Percentiles rank a stretch among this genome's conserved stretches.
Evolutionary conservation across 306 rosid species (phyloP).

Genomic region (Castanea sativa): DNA sequence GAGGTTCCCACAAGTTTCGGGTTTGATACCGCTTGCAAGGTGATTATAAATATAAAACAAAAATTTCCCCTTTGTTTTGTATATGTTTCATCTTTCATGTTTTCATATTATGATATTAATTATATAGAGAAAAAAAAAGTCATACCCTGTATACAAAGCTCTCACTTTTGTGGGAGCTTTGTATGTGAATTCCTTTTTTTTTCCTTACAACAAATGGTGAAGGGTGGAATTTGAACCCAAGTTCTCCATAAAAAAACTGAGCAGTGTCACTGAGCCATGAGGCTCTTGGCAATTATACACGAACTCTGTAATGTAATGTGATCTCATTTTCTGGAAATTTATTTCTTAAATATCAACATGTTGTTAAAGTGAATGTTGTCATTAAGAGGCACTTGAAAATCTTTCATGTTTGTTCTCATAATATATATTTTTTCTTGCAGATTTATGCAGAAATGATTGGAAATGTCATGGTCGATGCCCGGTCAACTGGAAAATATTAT

Average conservation of each 20-base stretch:
- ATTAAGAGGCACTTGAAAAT: not conserved
- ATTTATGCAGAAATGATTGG: slow-evolving; percentile 99
- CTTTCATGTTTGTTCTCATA: not conserved
- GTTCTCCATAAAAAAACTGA: too few relatives aligned
- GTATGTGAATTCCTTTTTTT: too few relatives aligned
- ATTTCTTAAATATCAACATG: not conserved
- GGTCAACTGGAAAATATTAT: slow-evolving; percentile 97
- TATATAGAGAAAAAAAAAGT: too few relatives aligned
- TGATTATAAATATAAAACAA: slow-evolving; percentile 27
- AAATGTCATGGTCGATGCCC: slow-evolving; percentile 96
- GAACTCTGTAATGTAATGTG: not conserved
- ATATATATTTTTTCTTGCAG: slow-evolving; percentile 40
- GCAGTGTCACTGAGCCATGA: too few relatives aligned
- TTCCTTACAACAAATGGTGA: too few relatives aligned
- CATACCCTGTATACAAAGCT: too few relatives aligned
- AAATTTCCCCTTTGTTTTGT: not conserved
- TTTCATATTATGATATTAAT: not conserved
- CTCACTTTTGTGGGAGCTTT: too few relatives aligned
- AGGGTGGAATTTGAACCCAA: too few relatives aligned
- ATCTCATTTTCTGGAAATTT: not conserved
- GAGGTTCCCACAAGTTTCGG: slow-evolving; percentile 98
- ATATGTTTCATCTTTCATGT: slow-evolving; percentile 1
- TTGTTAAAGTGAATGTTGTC: not conserved
- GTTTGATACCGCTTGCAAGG: slow-evolving; percentile 99
- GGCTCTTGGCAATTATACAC: not conserved